A percentile compares a stretch with the other conserved stretches of the same genome.
Conservation (phyloP, 2,329 filamentous ascomycete genomes). For the Ceratocystis variospora region DNA sequence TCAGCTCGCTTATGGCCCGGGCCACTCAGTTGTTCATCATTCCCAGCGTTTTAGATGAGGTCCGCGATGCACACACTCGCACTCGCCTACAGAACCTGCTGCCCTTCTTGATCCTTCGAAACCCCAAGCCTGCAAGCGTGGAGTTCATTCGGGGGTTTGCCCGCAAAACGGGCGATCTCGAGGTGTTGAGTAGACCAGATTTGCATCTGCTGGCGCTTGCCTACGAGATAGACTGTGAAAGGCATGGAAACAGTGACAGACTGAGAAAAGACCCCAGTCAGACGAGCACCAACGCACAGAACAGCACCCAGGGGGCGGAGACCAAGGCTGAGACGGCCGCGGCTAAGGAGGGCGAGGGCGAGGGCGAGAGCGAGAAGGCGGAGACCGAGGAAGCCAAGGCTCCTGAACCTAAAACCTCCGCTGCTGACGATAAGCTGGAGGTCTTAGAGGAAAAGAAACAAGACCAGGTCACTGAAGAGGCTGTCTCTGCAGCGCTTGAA, state of each 20-base stretch:
- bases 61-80: conserved; percentile 70
- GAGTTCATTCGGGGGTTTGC: conserved; percentile 75
- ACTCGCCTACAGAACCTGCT: conserved; percentile 71
- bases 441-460: neutral
- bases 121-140: conserved; percentile 61
- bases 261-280: conserved; percentile 17
- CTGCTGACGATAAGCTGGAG: neutral
- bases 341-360: neutral
- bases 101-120: conserved; percentile 69
- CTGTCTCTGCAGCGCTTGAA: neutral
- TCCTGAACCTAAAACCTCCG: neutral
- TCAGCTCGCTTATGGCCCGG: conserved; percentile 66
- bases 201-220: conserved; percentile 77
- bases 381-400: neutral
- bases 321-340: conserved; percentile 18
- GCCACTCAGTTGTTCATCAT: conserved; percentile 70
- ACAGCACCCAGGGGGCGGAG: conserved; percentile 17
- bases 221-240: conserved; percentile 88
- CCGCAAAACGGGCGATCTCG: conserved; percentile 73
- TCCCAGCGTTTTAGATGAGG: conserved; percentile 74
- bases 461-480: neutral
- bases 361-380: neutral
- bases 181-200: conserved; percentile 79
- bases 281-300: conserved; percentile 11
- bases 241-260: conserved; percentile 43